Conservation (phyloP, 177 flowering plant species). For the Tripterygium wilfordii region DNA sequence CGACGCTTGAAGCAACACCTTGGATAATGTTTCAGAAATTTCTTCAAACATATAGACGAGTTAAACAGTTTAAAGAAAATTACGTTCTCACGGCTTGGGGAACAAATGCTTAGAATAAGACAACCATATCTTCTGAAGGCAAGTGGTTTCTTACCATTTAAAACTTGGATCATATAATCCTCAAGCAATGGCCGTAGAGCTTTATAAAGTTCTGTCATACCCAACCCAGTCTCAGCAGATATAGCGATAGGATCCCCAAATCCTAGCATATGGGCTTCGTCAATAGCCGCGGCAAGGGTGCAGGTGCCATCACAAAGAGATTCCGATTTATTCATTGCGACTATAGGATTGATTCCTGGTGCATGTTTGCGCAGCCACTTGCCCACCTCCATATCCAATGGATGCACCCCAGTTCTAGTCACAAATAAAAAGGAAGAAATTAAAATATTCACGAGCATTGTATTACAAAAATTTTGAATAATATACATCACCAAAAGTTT, state of each 20-base stretch:
- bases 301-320: constrained; percentile 63
- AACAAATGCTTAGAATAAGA: neutral
- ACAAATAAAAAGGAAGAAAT: constrained; percentile 6
- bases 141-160: constrained; percentile 38
- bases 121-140: neutral
- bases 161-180: constrained; percentile 45
- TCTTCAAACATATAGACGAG: too few relatives aligned
- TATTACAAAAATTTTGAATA: too few relatives aligned
- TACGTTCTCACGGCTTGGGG: neutral
- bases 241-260: constrained; percentile 91
- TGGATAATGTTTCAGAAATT: too few relatives aligned
- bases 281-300: constrained; percentile 52
- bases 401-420: constrained; percentile 75
- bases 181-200: constrained; percentile 68
- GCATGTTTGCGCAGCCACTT: constrained; percentile 93
- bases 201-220: constrained; percentile 77
- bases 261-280: constrained; percentile 74
- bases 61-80: too few relatives aligned
- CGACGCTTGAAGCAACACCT: too few relatives aligned
- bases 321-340: constrained; percentile 89
- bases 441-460: too few relatives aligned
- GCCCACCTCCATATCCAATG: constrained; percentile 88
- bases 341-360: constrained; percentile 49
- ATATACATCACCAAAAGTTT: too few relatives aligned
- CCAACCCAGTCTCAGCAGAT: constrained; percentile 95